A percentile compares a stretch with the other conserved stretches of the same genome.
These are phyloP conservation scores for Neurospora pannonica DNA, from an alignment of 495 filamentous ascomycete genomes.

Conservation along the genomic window DNA sequence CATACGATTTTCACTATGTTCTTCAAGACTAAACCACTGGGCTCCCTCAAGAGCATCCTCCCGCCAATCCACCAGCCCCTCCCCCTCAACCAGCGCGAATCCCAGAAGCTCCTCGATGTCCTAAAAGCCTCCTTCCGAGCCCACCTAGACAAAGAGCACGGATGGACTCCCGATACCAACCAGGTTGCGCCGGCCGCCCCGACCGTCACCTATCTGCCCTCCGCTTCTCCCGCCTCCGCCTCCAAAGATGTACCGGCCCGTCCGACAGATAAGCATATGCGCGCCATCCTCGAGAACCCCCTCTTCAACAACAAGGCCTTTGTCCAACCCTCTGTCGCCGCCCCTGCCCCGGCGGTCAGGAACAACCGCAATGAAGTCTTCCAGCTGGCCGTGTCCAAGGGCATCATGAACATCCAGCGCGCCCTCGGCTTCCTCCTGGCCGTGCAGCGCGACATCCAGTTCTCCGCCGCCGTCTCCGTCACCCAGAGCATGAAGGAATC, in stretches of 20 bases:
- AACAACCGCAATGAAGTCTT: conserved; percentile 26
- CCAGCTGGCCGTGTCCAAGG: conserved; percentile 27
- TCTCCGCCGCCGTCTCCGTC: conserved; percentile 15
- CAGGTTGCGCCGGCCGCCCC: conserved; percentile 10
- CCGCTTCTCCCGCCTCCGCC: not conserved
- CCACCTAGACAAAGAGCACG: conserved; percentile 60
- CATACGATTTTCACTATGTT: conserved; percentile 15
- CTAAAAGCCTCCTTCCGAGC: conserved; percentile 70
- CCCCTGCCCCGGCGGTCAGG: not conserved
- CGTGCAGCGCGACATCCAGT: conserved; percentile 19
- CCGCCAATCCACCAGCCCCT: conserved; percentile 62
- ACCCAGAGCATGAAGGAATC: conserved; percentile 25
- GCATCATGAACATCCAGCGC: conserved; percentile 34
- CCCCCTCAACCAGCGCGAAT: conserved; percentile 53
- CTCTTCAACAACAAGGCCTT: conserved; percentile 31
- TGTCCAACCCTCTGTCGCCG: not conserved
- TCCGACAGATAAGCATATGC: conserved; percentile 47
- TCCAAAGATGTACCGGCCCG: conserved; percentile 5
- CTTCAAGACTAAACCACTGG: conserved; percentile 21
- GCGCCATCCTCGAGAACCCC: conserved; percentile 61
- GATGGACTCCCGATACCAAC: conserved; percentile 21
- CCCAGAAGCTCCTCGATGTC: conserved; percentile 55
- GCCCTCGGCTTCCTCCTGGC: conserved; percentile 32
- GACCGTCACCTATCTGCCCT: conserved; percentile 12
- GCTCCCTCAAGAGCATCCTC: conserved; percentile 40